Base-by-base conservation (phyloP, 192 early-diverging fungal genomes). In the Linnemannia hyalina region DNA sequence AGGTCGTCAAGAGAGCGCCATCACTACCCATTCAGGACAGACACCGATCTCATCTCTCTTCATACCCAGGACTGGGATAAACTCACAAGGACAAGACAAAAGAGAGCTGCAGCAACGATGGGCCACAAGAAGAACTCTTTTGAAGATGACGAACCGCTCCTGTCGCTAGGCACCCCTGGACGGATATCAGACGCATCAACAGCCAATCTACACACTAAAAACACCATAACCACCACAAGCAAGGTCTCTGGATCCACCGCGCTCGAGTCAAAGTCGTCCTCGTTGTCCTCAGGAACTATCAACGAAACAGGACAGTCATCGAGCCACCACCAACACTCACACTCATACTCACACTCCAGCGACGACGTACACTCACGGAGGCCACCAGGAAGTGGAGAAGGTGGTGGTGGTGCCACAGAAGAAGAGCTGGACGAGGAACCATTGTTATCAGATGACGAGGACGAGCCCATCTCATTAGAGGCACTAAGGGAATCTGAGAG, bases 91-190 rank as follows among this genome's bases (percentile, higher is more conserved):
- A 15, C 60, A 65, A 6, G 26, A 65, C n/a, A 32, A 26, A 10
- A 26, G 29, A 65, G 10, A 60, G 55, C 22, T 26, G n/a, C 8
- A 65, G 4, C 49, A 65, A 32, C 11, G 60, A 32, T 65, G 60
- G 60, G 60, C 10, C 60, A 65, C 23, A 65, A 65, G 8, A 75
- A 47, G 7, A 55, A 26, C 52, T 32, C 73, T 44, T 29, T 23
- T 69, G 79, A 81, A 20, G 84, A 86, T 38, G 79, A 86, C 42
- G 84, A 86, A 44, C 79, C 84, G 46, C 63, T 86, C 8, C 29
- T 86, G 41, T 79, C 78, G 13, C 68, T 86, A 75, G 75, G 0
- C 20, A 52, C 20, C 18, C 18, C 41, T 41, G 60, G 29, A 76
- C 44, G 29, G 47, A 55, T 29, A 52, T 32, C 41, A 22, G 18